Percentiles rank a stretch among this genome's conserved stretches.
Evolutionary conservation across 2,329 filamentous ascomycete species (phyloP).

Genomic region (Arthrobotrys sinensis): DNA sequence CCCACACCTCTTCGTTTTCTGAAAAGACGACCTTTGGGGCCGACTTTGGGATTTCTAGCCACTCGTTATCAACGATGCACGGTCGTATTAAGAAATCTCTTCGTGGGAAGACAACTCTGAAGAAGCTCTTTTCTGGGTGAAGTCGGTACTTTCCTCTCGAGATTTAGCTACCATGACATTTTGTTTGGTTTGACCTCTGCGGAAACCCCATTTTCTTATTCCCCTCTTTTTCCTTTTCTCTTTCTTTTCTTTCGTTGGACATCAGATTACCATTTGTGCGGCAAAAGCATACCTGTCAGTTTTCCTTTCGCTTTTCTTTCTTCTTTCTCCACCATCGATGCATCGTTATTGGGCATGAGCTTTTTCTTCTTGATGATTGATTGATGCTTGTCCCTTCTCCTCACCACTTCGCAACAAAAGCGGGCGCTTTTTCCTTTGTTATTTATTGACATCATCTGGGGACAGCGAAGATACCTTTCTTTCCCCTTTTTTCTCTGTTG

Average conservation of each 20-base stretch:
- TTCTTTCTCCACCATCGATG: conserved; percentile 2
- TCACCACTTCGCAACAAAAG: conserved; percentile 12
- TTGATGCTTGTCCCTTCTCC: conserved; percentile 2
- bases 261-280: conserved; percentile 32
- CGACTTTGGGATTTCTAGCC: conserved; percentile 47
- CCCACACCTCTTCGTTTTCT: conserved; percentile 50
- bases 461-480: conserved; percentile 24
- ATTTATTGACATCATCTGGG: conserved; percentile 22
- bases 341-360: background rate
- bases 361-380: conserved; percentile 18
- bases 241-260: conserved; percentile 37
- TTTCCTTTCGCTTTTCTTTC: conserved; percentile 37
- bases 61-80: conserved; percentile 53
- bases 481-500: background rate
- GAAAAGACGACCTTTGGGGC: conserved; percentile 45
- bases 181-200: conserved; percentile 10
- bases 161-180: conserved; percentile 25
- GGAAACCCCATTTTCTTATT: conserved; percentile 17
- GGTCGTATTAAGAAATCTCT: conserved; percentile 57
- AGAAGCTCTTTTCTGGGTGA: conserved; percentile 52
- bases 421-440: conserved; percentile 22
- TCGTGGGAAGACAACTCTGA: conserved; percentile 41
- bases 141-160: conserved; percentile 10
- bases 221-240: conserved; percentile 13
- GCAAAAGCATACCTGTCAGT: conserved; percentile 39